Base-by-base conservation (phyloP, 768 basidiomycete genomes). In the Tulasnella sp. region DNA sequence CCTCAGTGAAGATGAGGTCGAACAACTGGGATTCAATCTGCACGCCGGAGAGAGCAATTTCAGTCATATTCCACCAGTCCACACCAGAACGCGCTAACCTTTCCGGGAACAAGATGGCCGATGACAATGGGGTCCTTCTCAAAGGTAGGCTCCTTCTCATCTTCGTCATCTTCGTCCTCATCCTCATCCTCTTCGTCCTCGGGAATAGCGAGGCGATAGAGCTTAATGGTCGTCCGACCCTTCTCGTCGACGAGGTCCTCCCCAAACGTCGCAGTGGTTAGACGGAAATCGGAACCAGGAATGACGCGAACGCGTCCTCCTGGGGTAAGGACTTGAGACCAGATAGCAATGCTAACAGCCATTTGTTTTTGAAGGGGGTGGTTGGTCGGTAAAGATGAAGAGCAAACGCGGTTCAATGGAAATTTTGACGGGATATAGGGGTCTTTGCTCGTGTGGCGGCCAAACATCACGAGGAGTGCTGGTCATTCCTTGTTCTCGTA, bases 251-350 rank as follows among this genome's bases (percentile, higher is more conserved):
- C 81, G 76, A 87, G 80, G 73, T 85, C 84, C 80, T 87, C 87
- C 64, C 84, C 85, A 81, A 87, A 85, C 41, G 86, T 85, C 44
- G 85, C 86, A 82, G 86, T 86, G 83, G 86, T 87, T 83, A 87
- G 82, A 54, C 82, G 82, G 83, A 87, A 86, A 82, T 87, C 87
- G n/a, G 83, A 83, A 31, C 74, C 42, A 31, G 79, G 79, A 20
- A 48, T 44, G 28, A 80, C 74, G 31, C 72, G 72, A 40, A 80
- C 72, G 79, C 79, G 79, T 42, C 34, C 28, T 41, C 79, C 79
- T 8, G 79, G 79, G 7, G 44, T 75, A 48, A 80, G 54, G 16
- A 78, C 77, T 48, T 75, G 74, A 48, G 41, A 42, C 74, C 74
- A 75, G 40, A 75, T 48, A 42, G 74, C 74, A 16, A 75, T 48